These are phyloP conservation scores for Cucurbita argyrosperma DNA, from an alignment of 306 rosid species.

Conservation along the genomic window DNA sequence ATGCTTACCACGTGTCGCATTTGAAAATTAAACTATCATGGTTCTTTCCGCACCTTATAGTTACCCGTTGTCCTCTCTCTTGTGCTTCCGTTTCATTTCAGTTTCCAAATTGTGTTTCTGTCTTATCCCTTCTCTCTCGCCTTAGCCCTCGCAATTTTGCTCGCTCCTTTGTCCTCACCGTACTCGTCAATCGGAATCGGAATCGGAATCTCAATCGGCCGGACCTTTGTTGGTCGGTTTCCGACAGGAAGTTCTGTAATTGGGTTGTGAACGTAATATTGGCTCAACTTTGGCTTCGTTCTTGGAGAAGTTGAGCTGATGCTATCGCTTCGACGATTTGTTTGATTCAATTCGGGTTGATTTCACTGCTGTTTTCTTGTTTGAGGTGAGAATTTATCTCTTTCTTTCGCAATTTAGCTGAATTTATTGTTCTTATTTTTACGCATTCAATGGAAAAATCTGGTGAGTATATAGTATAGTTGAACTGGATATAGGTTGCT, in stretches of 20 bases:
- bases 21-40: neutral
- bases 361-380: neutral
- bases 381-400: neutral
- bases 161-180: neutral
- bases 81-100: neutral
- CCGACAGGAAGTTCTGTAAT: neutral
- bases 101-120: neutral
- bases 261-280: neutral
- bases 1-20: neutral
- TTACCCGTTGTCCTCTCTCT: neutral
- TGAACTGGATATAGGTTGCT: neutral
- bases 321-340: neutral
- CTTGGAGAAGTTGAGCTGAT: neutral
- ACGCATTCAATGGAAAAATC: neutral
- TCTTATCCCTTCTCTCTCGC: conserved; percentile 5
- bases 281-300: neutral
- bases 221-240: neutral
- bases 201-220: neutral
- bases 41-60: neutral
- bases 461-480: neutral
- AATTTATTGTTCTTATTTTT: neutral
- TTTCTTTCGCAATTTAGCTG: neutral
- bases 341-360: neutral
- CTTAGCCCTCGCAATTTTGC: neutral
- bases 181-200: neutral